Percentiles rank a stretch among this genome's conserved stretches.
These are phyloP conservation scores for Phytophthora palmivora DNA, from an alignment of 352 stramenopile genomes.

Conservation along the genomic window DNA sequence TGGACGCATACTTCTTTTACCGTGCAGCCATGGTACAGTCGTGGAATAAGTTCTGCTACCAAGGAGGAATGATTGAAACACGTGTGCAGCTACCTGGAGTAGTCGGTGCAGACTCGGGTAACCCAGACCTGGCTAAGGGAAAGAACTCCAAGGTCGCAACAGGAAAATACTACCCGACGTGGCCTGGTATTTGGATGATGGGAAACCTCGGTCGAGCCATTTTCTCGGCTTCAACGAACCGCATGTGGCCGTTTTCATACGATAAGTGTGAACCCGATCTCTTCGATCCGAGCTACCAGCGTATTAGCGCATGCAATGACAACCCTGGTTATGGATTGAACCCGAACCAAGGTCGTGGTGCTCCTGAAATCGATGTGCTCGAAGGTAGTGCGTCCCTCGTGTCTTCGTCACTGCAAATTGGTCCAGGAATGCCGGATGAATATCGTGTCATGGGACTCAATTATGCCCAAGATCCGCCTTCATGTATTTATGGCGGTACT, in stretches of 20 bases:
- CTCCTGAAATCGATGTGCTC: constrained; percentile 96
- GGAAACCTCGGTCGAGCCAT: constrained; percentile 93
- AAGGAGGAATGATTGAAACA: constrained; percentile 94
- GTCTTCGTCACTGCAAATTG: constrained; percentile 92
- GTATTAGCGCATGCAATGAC: constrained; percentile 75
- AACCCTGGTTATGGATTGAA: constrained; percentile 13
- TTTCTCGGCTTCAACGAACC: constrained; percentile 93
- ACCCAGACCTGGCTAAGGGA: constrained; percentile 53
- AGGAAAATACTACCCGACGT: constrained; percentile 81
- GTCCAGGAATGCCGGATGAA: constrained; percentile 68
- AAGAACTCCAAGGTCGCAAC: constrained; percentile 60
- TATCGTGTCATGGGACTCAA: constrained; percentile 60
- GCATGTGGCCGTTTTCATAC: constrained; percentile 97
- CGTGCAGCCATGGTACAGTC: constrained; percentile 89
- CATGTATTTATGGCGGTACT: constrained; percentile 46
- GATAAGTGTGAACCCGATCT: constrained; percentile 85
- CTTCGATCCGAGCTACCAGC: constrained; percentile 62
- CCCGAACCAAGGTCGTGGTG: constrained; percentile 51
- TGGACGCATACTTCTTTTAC: constrained; percentile 58
- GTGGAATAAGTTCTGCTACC: constrained; percentile 97
- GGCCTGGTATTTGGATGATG: constrained; percentile 96
- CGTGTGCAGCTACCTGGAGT: constrained; percentile 86
- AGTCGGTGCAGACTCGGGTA: constrained; percentile 51
- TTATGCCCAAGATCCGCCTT: constrained; percentile 21
- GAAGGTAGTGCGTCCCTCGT: constrained; percentile 83